Percentiles rank a stretch among this genome's conserved stretches.
These are phyloP conservation scores for Solanum medicagineum DNA, from an alignment of 257 asterid genomes.

Conservation along the genomic window DNA sequence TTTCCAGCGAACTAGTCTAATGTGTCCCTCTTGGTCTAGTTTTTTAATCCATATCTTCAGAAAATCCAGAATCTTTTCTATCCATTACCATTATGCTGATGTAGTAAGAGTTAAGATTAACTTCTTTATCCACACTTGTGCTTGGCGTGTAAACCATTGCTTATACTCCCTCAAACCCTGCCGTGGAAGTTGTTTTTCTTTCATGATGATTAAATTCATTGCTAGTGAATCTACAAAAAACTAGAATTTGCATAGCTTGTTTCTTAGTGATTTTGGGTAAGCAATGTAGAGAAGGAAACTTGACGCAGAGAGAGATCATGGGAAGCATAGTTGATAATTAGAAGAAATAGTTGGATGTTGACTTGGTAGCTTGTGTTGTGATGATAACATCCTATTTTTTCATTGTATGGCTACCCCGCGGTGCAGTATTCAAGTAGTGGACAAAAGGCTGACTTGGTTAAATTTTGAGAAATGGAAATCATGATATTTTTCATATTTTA, in stretches of 20 bases:
- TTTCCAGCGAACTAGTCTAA: background rate
- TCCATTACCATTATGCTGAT: background rate
- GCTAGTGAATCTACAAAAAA: background rate
- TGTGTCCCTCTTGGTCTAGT: background rate
- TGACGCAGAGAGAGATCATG: background rate
- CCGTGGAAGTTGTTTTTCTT: background rate
- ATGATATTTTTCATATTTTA: background rate
- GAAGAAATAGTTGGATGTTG: background rate
- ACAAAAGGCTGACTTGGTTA: background rate
- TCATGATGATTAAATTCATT: background rate
- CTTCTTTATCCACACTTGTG: background rate
- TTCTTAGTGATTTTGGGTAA: background rate
- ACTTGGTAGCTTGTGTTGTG: background rate
- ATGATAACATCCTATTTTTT: background rate
- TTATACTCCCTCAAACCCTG: background rate
- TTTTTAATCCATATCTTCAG: background rate
- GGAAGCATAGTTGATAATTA: background rate
- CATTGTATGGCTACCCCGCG: background rate
- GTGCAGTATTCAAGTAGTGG: background rate
- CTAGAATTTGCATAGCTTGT: background rate
- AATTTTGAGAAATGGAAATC: background rate
- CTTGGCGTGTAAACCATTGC: background rate
- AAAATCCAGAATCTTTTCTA: background rate
- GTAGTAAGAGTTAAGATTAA: background rate
- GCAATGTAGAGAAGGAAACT: background rate